Percentiles rank a stretch among this genome's conserved stretches.
These are phyloP conservation scores for Malassezia arunalokei DNA, from an alignment of 1,284 basidiomycete species.

Conservation along the genomic window DNA sequence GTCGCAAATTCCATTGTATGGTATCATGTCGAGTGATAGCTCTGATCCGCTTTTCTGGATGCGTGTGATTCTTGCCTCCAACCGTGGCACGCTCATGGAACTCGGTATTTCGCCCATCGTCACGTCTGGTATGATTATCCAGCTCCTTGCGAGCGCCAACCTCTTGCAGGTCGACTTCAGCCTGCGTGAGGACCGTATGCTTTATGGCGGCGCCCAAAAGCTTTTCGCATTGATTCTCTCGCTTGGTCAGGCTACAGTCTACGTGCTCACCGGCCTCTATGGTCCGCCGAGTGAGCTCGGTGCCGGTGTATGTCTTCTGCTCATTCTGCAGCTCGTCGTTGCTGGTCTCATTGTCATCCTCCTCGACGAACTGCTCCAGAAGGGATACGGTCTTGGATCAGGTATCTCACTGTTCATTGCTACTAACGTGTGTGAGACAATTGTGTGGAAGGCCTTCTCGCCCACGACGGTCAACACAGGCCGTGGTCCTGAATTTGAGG, in stretches of 20 bases:
- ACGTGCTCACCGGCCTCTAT: slow-evolving; percentile 92
- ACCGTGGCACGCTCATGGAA: slow-evolving; percentile 97
- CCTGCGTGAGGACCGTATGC: slow-evolving; percentile 87
- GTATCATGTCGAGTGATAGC: slow-evolving; percentile 45
- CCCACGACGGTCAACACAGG: slow-evolving; percentile 97
- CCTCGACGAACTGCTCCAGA: slow-evolving; percentile 94
- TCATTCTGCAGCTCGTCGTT: slow-evolving; percentile 87
- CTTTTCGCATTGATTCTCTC: slow-evolving; percentile 94
- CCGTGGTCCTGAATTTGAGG: slow-evolving; percentile 94
- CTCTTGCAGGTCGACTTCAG: slow-evolving; percentile 94
- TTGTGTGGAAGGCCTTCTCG: slow-evolving; percentile 98
- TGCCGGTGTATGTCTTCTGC: slow-evolving; percentile 82
- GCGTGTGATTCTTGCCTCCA: slow-evolving; percentile 95
- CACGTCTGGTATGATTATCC: slow-evolving; percentile 96
- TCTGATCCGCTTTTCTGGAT: slow-evolving; percentile 95
- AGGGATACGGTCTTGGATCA: slow-evolving; percentile 94
- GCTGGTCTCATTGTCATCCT: slow-evolving; percentile 93
- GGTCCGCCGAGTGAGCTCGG: slow-evolving; percentile 86
- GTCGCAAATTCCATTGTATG: slow-evolving; percentile 45
- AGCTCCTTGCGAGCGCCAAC: slow-evolving; percentile 91
- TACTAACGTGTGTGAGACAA: slow-evolving; percentile 98
- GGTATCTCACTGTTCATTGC: slow-evolving; percentile 98
- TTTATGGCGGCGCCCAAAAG: slow-evolving; percentile 95
- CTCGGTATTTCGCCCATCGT: slow-evolving; percentile 95
- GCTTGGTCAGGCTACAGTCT: slow-evolving; percentile 91